Percentiles rank a stretch among this genome's conserved stretches.
These are phyloP conservation scores for Penicillium fuscoglaucum DNA, from an alignment of 2,329 filamentous ascomycete genomes.

Conservation along the genomic window DNA sequence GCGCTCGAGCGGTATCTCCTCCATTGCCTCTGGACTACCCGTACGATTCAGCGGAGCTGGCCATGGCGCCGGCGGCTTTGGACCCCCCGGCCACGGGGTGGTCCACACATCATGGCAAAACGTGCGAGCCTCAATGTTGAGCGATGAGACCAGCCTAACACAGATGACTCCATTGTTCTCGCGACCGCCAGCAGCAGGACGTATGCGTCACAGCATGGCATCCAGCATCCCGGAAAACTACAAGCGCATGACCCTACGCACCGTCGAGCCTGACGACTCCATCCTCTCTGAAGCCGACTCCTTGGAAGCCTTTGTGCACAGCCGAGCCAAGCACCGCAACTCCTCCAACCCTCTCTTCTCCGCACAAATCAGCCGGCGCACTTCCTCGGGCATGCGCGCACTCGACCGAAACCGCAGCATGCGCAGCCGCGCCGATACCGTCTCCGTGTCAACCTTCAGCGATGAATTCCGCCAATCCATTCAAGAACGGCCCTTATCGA, in stretches of 20 bases:
- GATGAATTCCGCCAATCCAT: constrained; percentile 35
- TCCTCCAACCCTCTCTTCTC: constrained; percentile 42
- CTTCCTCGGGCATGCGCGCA: constrained; percentile 36
- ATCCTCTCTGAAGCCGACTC: constrained; percentile 39
- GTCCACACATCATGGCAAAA: constrained; percentile 43
- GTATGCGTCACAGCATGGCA: constrained; percentile 30
- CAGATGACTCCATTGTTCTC: constrained; percentile 41
- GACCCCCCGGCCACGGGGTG: constrained; percentile 37
- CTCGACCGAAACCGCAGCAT: constrained; percentile 38
- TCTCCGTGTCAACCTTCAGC: constrained; percentile 33
- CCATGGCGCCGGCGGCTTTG: constrained; percentile 43
- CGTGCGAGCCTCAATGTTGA: constrained; percentile 35
- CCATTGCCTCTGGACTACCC: constrained; percentile 40
- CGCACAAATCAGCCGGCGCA: constrained; percentile 35
- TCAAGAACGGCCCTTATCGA: constrained; percentile 36
- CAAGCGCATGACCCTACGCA: constrained; percentile 33
- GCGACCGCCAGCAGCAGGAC: constrained; percentile 33
- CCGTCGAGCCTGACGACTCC: constrained; percentile 33
- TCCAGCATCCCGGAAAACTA: constrained; percentile 29
- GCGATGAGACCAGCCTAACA: constrained; percentile 37
- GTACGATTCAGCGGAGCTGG: constrained; percentile 44
- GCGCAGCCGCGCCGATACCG: constrained; percentile 39
- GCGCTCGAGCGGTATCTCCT: constrained; percentile 41
- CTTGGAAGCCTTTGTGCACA: constrained; percentile 42
- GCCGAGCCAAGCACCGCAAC: constrained; percentile 40